A percentile compares a stretch with the other conserved stretches of the same genome.
Evolutionary conservation across 2,329 filamentous ascomycete species (phyloP).

Genomic region (Elsinoe perseae): DNA sequence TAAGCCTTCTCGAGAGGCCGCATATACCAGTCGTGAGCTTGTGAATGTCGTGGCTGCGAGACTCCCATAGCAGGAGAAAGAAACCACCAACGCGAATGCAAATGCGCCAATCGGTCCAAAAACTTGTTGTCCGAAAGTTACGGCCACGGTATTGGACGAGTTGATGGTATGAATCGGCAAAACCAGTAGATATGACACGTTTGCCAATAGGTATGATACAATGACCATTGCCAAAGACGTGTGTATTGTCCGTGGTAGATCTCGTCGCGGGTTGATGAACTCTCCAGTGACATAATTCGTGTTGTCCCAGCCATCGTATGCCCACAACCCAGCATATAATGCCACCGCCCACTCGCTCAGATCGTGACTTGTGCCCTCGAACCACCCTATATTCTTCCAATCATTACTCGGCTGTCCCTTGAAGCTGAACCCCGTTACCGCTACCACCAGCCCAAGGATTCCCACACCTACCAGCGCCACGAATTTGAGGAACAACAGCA

Average conservation of each 20-base stretch:
- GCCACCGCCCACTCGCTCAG: conserved; percentile 87
- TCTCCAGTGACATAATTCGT: conserved; percentile 97
- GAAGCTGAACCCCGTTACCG: conserved; percentile 72
- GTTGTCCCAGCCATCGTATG: conserved; percentile 98
- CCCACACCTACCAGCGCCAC: conserved; percentile 80
- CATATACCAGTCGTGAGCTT: conserved; percentile 83
- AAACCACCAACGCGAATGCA: conserved; percentile 79
- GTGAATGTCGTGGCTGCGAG: conserved; percentile 94
- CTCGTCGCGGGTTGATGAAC: conserved; percentile 82
- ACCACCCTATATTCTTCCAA: conserved; percentile 86
- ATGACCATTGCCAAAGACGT: conserved; percentile 95
- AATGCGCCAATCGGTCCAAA: conserved; percentile 79
- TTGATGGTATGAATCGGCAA: conserved; percentile 74
- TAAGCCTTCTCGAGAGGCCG: conserved; percentile 90
- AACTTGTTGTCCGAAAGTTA: conserved; percentile 83
- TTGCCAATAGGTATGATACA: conserved; percentile 79
- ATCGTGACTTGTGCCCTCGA: conserved; percentile 72
- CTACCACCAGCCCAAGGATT: conserved; percentile 80
- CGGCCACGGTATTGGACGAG: conserved; percentile 87
- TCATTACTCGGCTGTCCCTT: conserved; percentile 67
- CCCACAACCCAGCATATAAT: conserved; percentile 92
- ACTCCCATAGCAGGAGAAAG: conserved; percentile 85
- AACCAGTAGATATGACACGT: conserved; percentile 89
- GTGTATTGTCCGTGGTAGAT: conserved; percentile 90
- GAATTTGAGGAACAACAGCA: conserved; percentile 97